These are phyloP conservation scores for Polygonum aviculare DNA, from an alignment of 148 eudicot genomes.

Conservation along the genomic window DNA sequence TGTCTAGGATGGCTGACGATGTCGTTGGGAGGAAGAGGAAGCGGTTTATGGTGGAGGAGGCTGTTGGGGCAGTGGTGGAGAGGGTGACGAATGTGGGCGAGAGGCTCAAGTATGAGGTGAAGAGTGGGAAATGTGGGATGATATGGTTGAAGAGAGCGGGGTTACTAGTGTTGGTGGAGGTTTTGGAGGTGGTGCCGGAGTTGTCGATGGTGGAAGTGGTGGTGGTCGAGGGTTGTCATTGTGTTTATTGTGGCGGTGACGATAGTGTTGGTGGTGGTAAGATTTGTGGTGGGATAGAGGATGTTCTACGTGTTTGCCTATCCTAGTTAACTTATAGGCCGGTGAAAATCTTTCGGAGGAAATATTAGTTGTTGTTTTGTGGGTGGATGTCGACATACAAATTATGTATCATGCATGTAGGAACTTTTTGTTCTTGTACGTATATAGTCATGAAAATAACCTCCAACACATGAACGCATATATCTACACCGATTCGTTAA, in stretches of 20 bases:
- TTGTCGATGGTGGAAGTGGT: constrained; percentile 1
- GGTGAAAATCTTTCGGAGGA: no score
- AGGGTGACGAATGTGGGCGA: constrained; percentile 29
- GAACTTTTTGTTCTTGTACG: no score
- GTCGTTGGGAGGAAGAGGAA: not conserved
- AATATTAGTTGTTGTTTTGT: not conserved
- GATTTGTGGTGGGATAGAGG: not conserved
- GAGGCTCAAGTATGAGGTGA: constrained; percentile 30
- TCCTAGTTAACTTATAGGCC: not conserved
- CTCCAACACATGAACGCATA: no score
- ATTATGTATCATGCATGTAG: not conserved
- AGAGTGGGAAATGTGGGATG: constrained; percentile 26
- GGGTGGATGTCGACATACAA: not conserved
- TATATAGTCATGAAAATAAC: no score
- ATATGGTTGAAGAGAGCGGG: constrained; percentile 17
- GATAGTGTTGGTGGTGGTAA: not conserved
- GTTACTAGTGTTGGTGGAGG: not conserved
- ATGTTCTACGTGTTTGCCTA: not conserved
- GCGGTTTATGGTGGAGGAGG: not conserved
- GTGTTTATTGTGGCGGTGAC: not conserved
- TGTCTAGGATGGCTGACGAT: constrained; percentile 40
- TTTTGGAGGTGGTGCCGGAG: not conserved
- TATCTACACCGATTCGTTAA: no score
- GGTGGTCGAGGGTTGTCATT: constrained; percentile 6
- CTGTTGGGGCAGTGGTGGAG: constrained; percentile 21